These are phyloP conservation scores for Kitagawia praeruptora DNA, from an alignment of 129 eudicot species.

Conservation along the genomic window DNA sequence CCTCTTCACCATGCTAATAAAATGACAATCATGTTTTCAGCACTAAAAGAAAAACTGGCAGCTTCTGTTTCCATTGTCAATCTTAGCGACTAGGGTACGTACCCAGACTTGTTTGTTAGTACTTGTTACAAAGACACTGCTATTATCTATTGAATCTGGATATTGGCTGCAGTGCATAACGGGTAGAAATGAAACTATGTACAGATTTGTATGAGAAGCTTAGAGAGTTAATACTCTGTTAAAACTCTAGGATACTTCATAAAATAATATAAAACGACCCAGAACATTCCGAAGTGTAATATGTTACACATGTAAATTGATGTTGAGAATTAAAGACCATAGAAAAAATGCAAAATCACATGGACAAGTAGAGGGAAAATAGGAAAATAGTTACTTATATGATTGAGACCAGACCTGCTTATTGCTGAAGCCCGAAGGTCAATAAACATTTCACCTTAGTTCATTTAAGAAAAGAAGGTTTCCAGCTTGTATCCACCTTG, in stretches of 20 bases:
- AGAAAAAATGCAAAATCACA: neutral
- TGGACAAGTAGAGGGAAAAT: neutral
- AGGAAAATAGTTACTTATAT: neutral
- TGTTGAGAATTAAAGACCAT: neutral
- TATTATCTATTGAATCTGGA: no score
- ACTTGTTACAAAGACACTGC: no score
- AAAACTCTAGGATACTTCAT: neutral
- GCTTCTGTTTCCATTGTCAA: no score
- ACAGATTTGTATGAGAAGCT: neutral
- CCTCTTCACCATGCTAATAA: neutral
- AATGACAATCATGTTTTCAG: no score
- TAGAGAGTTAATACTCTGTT: neutral
- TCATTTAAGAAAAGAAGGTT: conserved; percentile 4
- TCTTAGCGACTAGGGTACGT: no score
- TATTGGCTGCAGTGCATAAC: no score
- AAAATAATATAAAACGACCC: neutral
- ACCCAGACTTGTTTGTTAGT: no score
- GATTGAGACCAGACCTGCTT: neutral
- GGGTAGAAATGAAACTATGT: no score
- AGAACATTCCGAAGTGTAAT: neutral
- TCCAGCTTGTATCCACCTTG: conserved; percentile 20
- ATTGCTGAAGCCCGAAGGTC: neutral
- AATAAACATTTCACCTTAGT: neutral
- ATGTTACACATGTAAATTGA: neutral
- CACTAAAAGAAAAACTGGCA: no score